Evolutionary conservation across 345 rosid genomes (phyloP).

Genomic region (Aquilaria sinensis): DNA sequence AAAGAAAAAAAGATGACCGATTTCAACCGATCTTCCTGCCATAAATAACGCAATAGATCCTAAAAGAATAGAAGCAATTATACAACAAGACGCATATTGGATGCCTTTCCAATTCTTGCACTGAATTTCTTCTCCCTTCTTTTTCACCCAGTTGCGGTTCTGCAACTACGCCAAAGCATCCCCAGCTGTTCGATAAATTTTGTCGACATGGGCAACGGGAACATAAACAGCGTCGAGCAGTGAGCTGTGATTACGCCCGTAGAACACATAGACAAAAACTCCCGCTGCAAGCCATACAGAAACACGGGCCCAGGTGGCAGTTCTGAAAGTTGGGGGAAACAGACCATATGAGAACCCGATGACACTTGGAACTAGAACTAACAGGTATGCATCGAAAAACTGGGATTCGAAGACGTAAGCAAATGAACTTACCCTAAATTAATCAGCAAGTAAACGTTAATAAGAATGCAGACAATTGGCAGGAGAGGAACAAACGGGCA

Average conservation of each 20-base stretch:
- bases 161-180: slow-evolving; percentile 25
- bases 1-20: too few species aligned
- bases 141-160: not conserved
- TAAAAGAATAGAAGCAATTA: too few species aligned
- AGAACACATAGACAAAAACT: slow-evolving; percentile 51
- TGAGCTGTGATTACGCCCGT: slow-evolving; percentile 67
- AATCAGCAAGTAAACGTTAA: slow-evolving; percentile 75
- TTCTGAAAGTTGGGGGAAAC: slow-evolving; percentile 20
- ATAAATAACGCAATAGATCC: too few species aligned
- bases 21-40: too few species aligned
- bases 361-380: too few species aligned
- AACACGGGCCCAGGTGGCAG: slow-evolving; percentile 72
- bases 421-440: slow-evolving; percentile 68
- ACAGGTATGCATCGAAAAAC: not conserved
- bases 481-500: slow-evolving; percentile 91
- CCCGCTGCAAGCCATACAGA: slow-evolving; percentile 67
- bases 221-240: slow-evolving; percentile 63
- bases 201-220: slow-evolving; percentile 48
- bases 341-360: not conserved
- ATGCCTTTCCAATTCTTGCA: not conserved
- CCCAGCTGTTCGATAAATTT: slow-evolving; percentile 43
- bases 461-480: slow-evolving; percentile 66
- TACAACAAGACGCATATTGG: too few species aligned
- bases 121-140: not conserved
- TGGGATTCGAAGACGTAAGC: not conserved